phyloP scores from a whole-genome alignment of 768 basidiomycete species.

The Termitomyces sp. region DNA sequence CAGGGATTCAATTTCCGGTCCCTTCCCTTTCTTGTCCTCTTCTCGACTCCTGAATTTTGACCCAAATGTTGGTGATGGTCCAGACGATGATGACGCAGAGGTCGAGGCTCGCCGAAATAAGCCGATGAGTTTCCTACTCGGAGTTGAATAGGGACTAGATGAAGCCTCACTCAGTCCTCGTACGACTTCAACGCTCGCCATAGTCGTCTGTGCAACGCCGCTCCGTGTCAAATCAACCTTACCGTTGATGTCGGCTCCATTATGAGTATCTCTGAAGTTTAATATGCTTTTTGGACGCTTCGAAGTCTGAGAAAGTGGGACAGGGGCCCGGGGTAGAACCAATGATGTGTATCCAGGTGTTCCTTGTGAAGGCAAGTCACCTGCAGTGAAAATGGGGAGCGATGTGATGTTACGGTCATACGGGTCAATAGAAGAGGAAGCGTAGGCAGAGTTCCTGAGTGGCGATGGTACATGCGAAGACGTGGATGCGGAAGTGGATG shows the following conservation, averaged over 20 bases:
- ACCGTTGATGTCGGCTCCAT: constrained; percentile 30
- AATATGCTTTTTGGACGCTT: constrained; percentile 13
- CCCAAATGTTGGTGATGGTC: constrained; percentile 9
- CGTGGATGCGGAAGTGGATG: constrained; percentile 2
- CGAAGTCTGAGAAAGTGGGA: constrained; percentile 22
- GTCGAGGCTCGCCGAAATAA: constrained; percentile 15
- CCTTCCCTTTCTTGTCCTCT: constrained; percentile 11
- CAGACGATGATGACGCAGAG: constrained; percentile 5
- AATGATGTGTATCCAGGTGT: constrained; percentile 54
- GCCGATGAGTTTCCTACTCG: constrained; percentile 13
- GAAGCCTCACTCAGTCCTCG: constrained; percentile 38
- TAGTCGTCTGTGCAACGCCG: constrained; percentile 81
- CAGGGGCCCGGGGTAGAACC: constrained; percentile 45
- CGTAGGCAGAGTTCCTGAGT: constrained; percentile 11
- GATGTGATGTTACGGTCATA: constrained; percentile 14
- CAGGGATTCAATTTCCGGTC: neutral
- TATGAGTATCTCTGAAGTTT: neutral
- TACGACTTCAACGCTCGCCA: constrained; percentile 83
- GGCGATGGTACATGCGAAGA: constrained; percentile 6
- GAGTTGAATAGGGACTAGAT: constrained; percentile 6
- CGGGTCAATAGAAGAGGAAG: constrained; percentile 20
- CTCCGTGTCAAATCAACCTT: constrained; percentile 69
- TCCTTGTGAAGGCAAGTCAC: constrained; percentile 44
- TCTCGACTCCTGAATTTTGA: constrained; percentile 8
- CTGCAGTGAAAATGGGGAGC: constrained; percentile 21